Base-by-base conservation (phyloP, 1,284 basidiomycete species). In the Ceratobasidium sp. region DNA sequence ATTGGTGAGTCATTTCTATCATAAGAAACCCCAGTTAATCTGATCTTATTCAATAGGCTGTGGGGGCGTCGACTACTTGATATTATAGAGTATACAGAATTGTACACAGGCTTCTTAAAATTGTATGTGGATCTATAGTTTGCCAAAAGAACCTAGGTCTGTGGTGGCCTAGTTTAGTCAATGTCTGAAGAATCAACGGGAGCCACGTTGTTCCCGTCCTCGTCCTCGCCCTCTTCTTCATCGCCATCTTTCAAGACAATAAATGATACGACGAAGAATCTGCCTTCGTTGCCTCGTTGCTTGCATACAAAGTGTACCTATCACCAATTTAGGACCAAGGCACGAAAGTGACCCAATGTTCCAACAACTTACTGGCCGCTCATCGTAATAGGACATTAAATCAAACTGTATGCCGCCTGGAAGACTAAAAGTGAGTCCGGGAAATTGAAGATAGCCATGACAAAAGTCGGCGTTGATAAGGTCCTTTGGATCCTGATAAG, bases 381-480 rank as follows among this genome's bases (percentile, higher is more conserved):
- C 67, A 48, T 70, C 67, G 26, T 70, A 70, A 46, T 70, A 70
- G 39, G 26, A 48, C 79, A 92, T 87, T 34, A 97, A 83, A 79
- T 94, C 91, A 76, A 96, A 91, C 0, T 86, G 85, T 18, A 95
- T 80, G 0, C 89, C 89, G 26, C 92, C 92, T 0, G 94, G 93
- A 1, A 96, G 83, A 23, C 86, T 84, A 2, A 94, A 83, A 16
- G 87, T 82, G 18, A 96, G 83, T 43, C 84, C 80, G 34, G 57
- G 89, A 85, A 96, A 96, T 75, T 89, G 86, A 76, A 92, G 83
- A 78, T 90, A 92, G 8, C 90, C 89, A 77, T 93, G 92, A 79
- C 89, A 91, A 77, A 93, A 93, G 77, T 92, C 91, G 14, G 85
- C 88, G 30, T 87, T 88, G 73, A 93, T 82, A n/a, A 91, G 74